Conservation (phyloP, 1,284 basidiomycete genomes). For the Cryptococcus sp. region DNA sequence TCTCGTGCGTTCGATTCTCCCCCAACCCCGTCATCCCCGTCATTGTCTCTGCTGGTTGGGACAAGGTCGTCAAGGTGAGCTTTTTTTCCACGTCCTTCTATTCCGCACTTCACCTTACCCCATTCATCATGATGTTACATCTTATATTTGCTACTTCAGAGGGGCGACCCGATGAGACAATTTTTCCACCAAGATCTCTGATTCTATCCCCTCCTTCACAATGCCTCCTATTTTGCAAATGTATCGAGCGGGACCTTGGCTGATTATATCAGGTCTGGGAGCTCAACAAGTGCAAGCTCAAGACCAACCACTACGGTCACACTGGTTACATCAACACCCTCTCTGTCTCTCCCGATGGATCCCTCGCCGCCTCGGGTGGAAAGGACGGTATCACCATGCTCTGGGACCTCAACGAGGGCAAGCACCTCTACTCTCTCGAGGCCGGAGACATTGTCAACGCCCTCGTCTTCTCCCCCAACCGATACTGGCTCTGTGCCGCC, state of each 20-base stretch:
- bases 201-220: slow-evolving; percentile 34
- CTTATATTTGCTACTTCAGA: slow-evolving; percentile 82
- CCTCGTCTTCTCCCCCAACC: slow-evolving; percentile 98
- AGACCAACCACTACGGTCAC: slow-evolving; percentile 99
- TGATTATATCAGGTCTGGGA: slow-evolving; percentile 83
- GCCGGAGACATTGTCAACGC: slow-evolving; percentile 98
- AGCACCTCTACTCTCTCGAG: slow-evolving; percentile 99
- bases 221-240: not conserved
- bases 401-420: slow-evolving; percentile 99
- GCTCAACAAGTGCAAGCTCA: slow-evolving; percentile 98
- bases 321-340: slow-evolving; percentile 99
- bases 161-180: slow-evolving; percentile 64
- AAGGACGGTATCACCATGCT: slow-evolving; percentile 99
- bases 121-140: slow-evolving; percentile 52
- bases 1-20: slow-evolving; percentile 99
- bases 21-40: slow-evolving; percentile 97
- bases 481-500: slow-evolving; percentile 99
- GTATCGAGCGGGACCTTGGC: not conserved
- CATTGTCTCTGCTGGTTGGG: slow-evolving; percentile 99
- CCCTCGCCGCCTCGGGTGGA: slow-evolving; percentile 96
- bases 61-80: slow-evolving; percentile 98
- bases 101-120: slow-evolving; percentile 19
- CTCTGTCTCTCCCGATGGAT: slow-evolving; percentile 98
- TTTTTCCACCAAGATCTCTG: slow-evolving; percentile 72
- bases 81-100: slow-evolving; percentile 5